Conservation (phyloP, 1,284 basidiomycete genomes). For the Earliella scabrosa region DNA sequence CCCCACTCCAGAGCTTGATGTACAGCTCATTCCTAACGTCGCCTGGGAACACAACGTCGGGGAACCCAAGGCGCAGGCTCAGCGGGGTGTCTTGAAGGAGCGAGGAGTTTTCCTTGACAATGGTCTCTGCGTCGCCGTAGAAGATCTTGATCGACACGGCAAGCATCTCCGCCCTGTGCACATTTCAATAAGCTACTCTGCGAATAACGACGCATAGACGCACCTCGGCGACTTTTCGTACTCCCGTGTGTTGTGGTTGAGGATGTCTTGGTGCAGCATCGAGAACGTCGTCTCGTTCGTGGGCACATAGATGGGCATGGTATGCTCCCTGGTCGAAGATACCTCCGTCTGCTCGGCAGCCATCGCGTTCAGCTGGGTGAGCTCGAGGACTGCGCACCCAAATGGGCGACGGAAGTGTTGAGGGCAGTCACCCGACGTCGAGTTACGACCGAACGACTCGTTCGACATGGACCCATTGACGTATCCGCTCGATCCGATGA, state of each 20-base stretch:
- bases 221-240: constrained; percentile 86
- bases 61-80: constrained; percentile 92
- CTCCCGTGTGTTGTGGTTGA: constrained; percentile 79
- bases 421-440: constrained; percentile 27
- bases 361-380: constrained; percentile 78
- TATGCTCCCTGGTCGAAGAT: constrained; percentile 71
- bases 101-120: constrained; percentile 86
- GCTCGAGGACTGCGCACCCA: constrained; percentile 91
- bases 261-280: constrained; percentile 94
- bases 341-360: constrained; percentile 63
- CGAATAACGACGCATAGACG: constrained; percentile 25
- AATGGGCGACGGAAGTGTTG: constrained; percentile 84
- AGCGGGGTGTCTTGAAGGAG: constrained; percentile 84
- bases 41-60: constrained; percentile 95
- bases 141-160: constrained; percentile 92
- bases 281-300: constrained; percentile 87
- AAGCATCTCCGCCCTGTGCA: constrained; percentile 76
- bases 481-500: constrained; percentile 36
- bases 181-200: constrained; percentile 5
- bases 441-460: constrained; percentile 19
- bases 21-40: constrained; percentile 94
- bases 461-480: constrained; percentile 9
- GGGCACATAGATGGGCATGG: constrained; percentile 90
- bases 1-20: constrained; percentile 91
- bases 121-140: constrained; percentile 77